phyloP scores from a whole-genome alignment of 805 yeast genomes.

The Yamadazyma kitorensis region DNA sequence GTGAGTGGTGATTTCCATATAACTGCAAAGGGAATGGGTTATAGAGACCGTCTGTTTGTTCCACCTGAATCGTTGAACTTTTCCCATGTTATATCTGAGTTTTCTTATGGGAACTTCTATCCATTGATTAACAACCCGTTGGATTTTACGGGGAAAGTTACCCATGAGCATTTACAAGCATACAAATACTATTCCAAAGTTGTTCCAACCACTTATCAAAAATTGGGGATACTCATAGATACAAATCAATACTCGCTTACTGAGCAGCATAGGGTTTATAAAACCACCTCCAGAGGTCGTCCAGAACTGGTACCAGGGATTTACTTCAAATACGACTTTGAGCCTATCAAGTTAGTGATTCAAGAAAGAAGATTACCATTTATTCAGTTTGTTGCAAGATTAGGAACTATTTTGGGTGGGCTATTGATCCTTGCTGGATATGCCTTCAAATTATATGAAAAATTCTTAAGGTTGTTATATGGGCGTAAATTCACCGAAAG shows the following conservation, averaged over 20 bases:
- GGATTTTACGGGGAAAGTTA: slow-evolving; percentile 64
- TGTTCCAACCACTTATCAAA: slow-evolving; percentile 76
- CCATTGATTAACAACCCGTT: slow-evolving; percentile 88
- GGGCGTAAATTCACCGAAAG: slow-evolving; percentile 56
- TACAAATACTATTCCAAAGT: slow-evolving; percentile 72
- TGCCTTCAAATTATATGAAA: slow-evolving; percentile 57
- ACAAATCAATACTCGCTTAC: slow-evolving; percentile 85
- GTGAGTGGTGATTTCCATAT: slow-evolving; percentile 85
- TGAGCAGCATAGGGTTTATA: slow-evolving; percentile 37
- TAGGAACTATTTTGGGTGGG: slow-evolving; percentile 84
- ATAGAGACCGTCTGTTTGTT: slow-evolving; percentile 45
- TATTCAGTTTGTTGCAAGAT: slow-evolving; percentile 68
- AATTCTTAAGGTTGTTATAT: slow-evolving; percentile 44
- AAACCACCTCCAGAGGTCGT: slow-evolving; percentile 12
- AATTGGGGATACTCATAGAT: slow-evolving; percentile 67
- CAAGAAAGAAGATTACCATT: slow-evolving; percentile 75
- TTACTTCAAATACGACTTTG: slow-evolving; percentile 81
- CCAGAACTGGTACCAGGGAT: slow-evolving; percentile 66
- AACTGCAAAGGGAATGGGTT: slow-evolving; percentile 72
- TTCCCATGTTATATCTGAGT: slow-evolving; percentile 80
- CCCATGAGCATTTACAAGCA: slow-evolving; percentile 46
- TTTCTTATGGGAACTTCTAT: slow-evolving; percentile 87
- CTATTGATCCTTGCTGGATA: slow-evolving; percentile 67
- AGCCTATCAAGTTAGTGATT: slow-evolving; percentile 72
- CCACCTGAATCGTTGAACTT: slow-evolving; percentile 61